Percentiles rank a stretch among this genome's conserved stretches.
phyloP scores from a whole-genome alignment of 2,329 filamentous ascomycete species.

The Fusarium piperis region DNA sequence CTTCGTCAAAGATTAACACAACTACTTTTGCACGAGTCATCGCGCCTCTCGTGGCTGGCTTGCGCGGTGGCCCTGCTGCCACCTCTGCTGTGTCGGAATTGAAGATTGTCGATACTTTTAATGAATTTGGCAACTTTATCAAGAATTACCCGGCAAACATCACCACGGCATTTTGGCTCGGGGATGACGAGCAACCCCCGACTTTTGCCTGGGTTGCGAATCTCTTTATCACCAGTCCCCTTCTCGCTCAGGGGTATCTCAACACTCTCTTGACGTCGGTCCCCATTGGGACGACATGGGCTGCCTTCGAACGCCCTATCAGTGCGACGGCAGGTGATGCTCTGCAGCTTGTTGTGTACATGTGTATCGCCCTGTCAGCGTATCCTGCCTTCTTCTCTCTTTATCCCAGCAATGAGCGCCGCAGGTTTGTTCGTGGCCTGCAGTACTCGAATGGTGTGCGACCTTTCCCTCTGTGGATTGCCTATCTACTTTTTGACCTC shows the following conservation, averaged over 20 bases:
- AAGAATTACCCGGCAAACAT: slow-evolving; percentile 70
- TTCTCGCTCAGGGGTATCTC: slow-evolving; percentile 73
- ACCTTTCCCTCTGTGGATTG: slow-evolving; percentile 83
- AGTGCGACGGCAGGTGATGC: slow-evolving; percentile 74
- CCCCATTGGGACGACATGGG: slow-evolving; percentile 76
- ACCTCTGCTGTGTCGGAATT: slow-evolving; percentile 44
- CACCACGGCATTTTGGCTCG: slow-evolving; percentile 81
- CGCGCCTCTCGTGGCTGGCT: slow-evolving; percentile 51
- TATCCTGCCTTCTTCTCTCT: slow-evolving; percentile 89
- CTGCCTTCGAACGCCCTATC: slow-evolving; percentile 80
- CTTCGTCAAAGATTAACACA: slow-evolving; percentile 50
- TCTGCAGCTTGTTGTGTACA: slow-evolving; percentile 83
- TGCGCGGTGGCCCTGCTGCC: slow-evolving; percentile 31
- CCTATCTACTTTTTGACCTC: slow-evolving; percentile 85
- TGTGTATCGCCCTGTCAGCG: slow-evolving; percentile 78
- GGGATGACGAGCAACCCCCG: slow-evolving; percentile 66
- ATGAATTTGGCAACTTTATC: slow-evolving; percentile 75
- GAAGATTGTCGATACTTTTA: slow-evolving; percentile 69
- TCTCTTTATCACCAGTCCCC: slow-evolving; percentile 62
- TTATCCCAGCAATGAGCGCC: slow-evolving; percentile 86
- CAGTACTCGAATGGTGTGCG: slow-evolving; percentile 94
- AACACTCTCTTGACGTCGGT: slow-evolving; percentile 73
- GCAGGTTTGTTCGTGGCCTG: slow-evolving; percentile 81
- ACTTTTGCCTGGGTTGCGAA: slow-evolving; percentile 79
- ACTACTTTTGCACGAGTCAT: slow-evolving; percentile 48